Conservation (phyloP, 2,329 filamentous ascomycete genomes). For the Aureobasidium uvarum region DNA sequence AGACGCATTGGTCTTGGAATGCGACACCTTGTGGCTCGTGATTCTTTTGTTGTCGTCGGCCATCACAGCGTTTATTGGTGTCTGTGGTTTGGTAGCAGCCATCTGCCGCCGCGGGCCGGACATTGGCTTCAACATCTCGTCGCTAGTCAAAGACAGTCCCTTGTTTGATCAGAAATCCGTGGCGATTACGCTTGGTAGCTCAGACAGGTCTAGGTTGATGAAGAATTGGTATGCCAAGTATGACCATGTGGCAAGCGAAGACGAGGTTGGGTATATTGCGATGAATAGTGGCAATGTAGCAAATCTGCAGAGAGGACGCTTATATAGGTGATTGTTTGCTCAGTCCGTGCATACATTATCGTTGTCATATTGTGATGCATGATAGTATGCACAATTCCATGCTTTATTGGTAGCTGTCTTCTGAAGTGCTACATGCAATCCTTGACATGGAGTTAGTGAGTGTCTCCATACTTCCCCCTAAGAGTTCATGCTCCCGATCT, state of each 20-base stretch:
- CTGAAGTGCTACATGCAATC: too few species aligned
- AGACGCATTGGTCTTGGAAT: not conserved
- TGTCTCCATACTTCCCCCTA: too few species aligned
- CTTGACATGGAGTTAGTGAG: too few species aligned
- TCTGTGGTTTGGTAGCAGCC: not conserved
- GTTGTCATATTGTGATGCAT: too few species aligned
- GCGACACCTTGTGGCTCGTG: not conserved
- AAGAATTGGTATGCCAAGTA: constrained; percentile 1
- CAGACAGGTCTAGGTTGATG: not conserved
- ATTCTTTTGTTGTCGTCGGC: not conserved
- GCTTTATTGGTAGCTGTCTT: too few species aligned
- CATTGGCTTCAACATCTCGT: not conserved
- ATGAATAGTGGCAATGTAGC: not conserved
- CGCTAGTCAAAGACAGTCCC: constrained; percentile 3
- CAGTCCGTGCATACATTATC: too few species aligned
- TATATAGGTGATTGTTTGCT: not conserved
- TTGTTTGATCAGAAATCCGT: not conserved
- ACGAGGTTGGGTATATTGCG: not conserved
- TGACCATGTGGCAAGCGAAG: not conserved
- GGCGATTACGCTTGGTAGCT: not conserved
- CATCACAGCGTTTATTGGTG: not conserved
- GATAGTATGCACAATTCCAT: too few species aligned
- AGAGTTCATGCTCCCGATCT: too few species aligned
- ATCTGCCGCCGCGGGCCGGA: not conserved
- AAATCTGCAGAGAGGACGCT: not conserved